Base-by-base conservation (phyloP, 805 yeast genomes). In the Sporopachydermia lactativora region DNA sequence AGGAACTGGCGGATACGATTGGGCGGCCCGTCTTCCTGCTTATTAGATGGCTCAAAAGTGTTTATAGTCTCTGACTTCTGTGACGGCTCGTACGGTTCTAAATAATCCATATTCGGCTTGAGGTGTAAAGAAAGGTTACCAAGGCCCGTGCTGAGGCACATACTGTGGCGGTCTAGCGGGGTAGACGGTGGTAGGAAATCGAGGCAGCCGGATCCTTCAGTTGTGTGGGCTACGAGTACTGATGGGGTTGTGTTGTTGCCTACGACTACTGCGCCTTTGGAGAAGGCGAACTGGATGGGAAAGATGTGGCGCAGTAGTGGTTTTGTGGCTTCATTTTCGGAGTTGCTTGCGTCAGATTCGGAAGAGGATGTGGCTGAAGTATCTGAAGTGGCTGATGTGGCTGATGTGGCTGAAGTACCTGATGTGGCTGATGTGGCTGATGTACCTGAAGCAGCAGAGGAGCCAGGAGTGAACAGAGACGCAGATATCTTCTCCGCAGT, bases 181-280 rank as follows among this genome's bases (percentile, higher is more conserved):
- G 69, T 68, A 0, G 76, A 57, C 1, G 76, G 50, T 11, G 59
- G 59, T 3, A 65, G 56, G 6, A 72, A 62, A 55, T 88, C 96
- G 2, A 79, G 43, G 0, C 64, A 42, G 0, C 85, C 86, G 11
- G 59, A 59, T 1, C 75, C 75, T 1, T 64, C 53, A 3, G 69
- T 64, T 49, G 68, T 79, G 5, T 85, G 76, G 3, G 70, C 62
- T 3, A 85, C 75, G 36, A 81, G 46, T 6, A 92, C 59, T 1
- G 88, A 73, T 1, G 92, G 78, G 0, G 96, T 85, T 13, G 73
- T 68, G 44, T 69, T 66, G 56, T 88, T 89, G 5, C 98, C 98
- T 15, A 85, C 51, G 1, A 84, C 80, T 18, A 84, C 39, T 0
- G 95, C 79, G 1, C 89, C 85, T 42, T 73, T 78, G 37, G 64